These are phyloP conservation scores for Raffaelea albimanens DNA, from an alignment of 2,329 filamentous ascomycete genomes.

Conservation along the genomic window DNA sequence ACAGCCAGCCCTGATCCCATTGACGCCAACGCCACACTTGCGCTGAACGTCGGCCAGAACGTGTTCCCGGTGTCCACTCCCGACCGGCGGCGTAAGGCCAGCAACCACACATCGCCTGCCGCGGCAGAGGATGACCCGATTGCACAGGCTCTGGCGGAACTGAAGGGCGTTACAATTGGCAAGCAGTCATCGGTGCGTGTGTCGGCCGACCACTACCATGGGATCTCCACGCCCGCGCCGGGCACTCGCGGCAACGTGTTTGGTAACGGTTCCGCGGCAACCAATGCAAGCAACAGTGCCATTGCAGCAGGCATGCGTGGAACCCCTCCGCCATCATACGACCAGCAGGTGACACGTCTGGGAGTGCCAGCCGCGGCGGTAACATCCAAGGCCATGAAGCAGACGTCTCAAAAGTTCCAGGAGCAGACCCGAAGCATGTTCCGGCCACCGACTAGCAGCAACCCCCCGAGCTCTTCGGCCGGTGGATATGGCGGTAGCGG, in stretches of 20 bases:
- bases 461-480: not conserved
- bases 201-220: constrained; percentile 91
- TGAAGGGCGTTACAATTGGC: constrained; percentile 68
- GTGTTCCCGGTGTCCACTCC: constrained; percentile 86
- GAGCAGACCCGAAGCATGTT: constrained; percentile 78
- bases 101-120: constrained; percentile 24
- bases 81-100: constrained; percentile 26
- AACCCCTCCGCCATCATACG: constrained; percentile 82
- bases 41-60: constrained; percentile 90
- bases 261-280: too few relatives aligned
- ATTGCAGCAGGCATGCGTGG: constrained; percentile 53
- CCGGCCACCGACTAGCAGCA: constrained; percentile 19
- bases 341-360: constrained; percentile 65
- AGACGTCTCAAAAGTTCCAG: constrained; percentile 81
- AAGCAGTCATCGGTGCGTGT: constrained; percentile 78
- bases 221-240: constrained; percentile 75
- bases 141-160: constrained; percentile 80
- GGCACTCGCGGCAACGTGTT: constrained; percentile 26
- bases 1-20: constrained; percentile 70
- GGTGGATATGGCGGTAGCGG: constrained; percentile 6
- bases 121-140: constrained; percentile 75
- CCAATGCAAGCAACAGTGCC: constrained; percentile 27
- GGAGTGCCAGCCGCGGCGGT: constrained; percentile 87
- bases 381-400: constrained; percentile 90
- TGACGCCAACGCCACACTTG: constrained; percentile 84